Percentiles rank a stretch among this genome's conserved stretches.
phyloP scores from a whole-genome alignment of 2,329 filamentous ascomycete genomes.

The Colletotrichum navitas region DNA sequence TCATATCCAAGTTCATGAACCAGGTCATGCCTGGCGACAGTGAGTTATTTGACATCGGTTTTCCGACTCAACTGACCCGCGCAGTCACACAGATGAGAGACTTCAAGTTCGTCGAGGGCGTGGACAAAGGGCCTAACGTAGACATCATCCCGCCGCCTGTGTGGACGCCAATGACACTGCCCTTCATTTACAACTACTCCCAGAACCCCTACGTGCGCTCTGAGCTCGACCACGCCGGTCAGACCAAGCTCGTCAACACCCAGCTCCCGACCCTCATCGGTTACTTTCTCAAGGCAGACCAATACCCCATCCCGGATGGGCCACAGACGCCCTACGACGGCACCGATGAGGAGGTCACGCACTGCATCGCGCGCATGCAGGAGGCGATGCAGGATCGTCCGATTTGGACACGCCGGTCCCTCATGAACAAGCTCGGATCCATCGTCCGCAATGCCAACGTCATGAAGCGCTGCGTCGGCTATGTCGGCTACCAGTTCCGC shows the following conservation, averaged over 20 bases:
- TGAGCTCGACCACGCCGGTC: constrained; percentile 67
- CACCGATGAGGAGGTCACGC: constrained; percentile 71
- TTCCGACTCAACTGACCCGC: constrained; percentile 58
- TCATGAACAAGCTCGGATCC: constrained; percentile 77
- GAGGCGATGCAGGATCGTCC: constrained; percentile 79
- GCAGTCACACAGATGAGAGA: constrained; percentile 59
- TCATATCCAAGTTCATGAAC: constrained; percentile 78
- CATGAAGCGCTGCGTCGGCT: constrained; percentile 82
- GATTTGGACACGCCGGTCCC: constrained; percentile 86
- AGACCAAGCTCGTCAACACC: constrained; percentile 66
- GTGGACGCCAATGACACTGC: constrained; percentile 80
- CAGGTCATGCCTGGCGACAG: constrained; percentile 79
- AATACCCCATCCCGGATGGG: constrained; percentile 71
- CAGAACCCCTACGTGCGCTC: constrained; percentile 84
- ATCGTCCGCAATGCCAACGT: constrained; percentile 65
- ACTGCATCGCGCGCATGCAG: constrained; percentile 73
- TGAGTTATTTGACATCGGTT: constrained; percentile 50
- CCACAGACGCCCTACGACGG: constrained; percentile 72
- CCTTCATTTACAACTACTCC: constrained; percentile 84
- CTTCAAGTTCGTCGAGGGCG: constrained; percentile 73
- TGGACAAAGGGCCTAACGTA: constrained; percentile 67
- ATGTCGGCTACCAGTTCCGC: constrained; percentile 91
- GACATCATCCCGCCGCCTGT: constrained; percentile 84
- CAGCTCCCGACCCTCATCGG: constrained; percentile 70
- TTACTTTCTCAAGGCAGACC: constrained; percentile 70